Evolutionary conservation across 495 filamentous ascomycete genomes (phyloP), one percentile per base, ranked within the genome.

Genomic region (Darksidea phi): DNA sequence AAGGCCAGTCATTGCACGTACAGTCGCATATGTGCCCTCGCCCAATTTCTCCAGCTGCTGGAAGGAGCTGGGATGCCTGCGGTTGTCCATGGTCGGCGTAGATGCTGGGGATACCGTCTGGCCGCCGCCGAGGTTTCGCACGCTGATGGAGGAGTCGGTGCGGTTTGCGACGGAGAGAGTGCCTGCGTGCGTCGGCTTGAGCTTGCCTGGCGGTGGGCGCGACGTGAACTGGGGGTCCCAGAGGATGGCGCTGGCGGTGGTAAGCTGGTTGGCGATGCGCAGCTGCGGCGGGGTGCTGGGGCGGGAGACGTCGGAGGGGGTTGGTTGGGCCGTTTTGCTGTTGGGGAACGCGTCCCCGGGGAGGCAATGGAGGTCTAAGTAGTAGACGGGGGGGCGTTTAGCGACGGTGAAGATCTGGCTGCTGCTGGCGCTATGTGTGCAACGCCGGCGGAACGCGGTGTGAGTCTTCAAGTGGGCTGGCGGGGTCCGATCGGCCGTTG

Each of bases 11-110:
- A 15, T 28, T 13, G 6, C 32, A 47, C 71, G 68, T 82, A 96
- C 94, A 23, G 94, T 98, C 56, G 94, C 94, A 86, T 98, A 98
- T 43, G 94, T 98, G 54, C 94, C 94, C 82, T 98, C 94, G 72
- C 94, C 94, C 63, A 98, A 80, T 87, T 88, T 97, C 77, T 97
- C 93, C 74, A 97, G 84, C 84, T 97, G 93, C 84, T 96, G 92
- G 78, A 97, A 97, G 49, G 90, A 96, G 76, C 88, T 95, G 48
- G 91, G 91, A 68, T 94, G 88, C 67, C 91, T 84, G 67, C 65
- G 46, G 57, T 88, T 88, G 75, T 95, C 91, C 91, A 96, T 96
- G 37, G 61, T 78, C 12, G 63, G 63, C 17, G 24, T 28, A 13
- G 26, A 11, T 6, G 52, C 41, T 32, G 28, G 28, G 28, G 10